Evolutionary conservation across 495 filamentous ascomycete genomes (phyloP).

Genomic region (Trypethelium eluteriae): DNA sequence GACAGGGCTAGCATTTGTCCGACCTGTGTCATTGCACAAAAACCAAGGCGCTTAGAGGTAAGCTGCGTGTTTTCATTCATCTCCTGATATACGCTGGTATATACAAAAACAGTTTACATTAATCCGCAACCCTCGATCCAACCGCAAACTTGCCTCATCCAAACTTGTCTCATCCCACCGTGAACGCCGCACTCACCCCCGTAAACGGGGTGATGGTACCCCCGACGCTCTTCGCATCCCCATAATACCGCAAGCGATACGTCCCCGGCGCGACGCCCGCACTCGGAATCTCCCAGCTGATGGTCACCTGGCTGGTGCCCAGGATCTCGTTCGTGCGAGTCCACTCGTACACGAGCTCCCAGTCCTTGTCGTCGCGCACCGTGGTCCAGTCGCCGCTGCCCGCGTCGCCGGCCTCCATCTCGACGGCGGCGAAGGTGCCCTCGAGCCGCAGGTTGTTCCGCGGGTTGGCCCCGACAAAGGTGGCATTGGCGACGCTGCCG

Average conservation of each 20-base stretch:
- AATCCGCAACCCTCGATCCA: too few relatives aligned
- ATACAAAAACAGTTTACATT: too few relatives aligned
- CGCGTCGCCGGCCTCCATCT: slow-evolving; percentile 49
- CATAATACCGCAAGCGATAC: slow-evolving; percentile 81
- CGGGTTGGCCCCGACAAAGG: slow-evolving; percentile 84
- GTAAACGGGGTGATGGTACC: slow-evolving; percentile 70
- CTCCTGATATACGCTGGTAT: too few relatives aligned
- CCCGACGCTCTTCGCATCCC: slow-evolving; percentile 62
- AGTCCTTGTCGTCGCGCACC: slow-evolving; percentile 69
- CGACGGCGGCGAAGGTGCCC: slow-evolving; percentile 71
- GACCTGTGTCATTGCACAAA: too few relatives aligned
- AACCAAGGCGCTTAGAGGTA: too few relatives aligned
- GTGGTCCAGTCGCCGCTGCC: slow-evolving; percentile 46
- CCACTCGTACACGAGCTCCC: slow-evolving; percentile 77
- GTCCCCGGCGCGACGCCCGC: slow-evolving; percentile 41
- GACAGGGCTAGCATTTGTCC: too few relatives aligned
- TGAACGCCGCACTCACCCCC: slow-evolving; percentile 63
- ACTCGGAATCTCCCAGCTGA: slow-evolving; percentile 61
- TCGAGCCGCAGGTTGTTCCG: slow-evolving; percentile 77
- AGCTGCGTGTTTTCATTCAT: too few relatives aligned
- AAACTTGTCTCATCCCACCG: slow-evolving; percentile 31
- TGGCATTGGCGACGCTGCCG: slow-evolving; percentile 52
- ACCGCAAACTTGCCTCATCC: background rate
- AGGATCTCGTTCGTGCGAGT: slow-evolving; percentile 60
- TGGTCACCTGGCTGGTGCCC: slow-evolving; percentile 69